Conservation (phyloP, 2,329 filamentous ascomycete genomes). For the Apiospora saccharicola region DNA sequence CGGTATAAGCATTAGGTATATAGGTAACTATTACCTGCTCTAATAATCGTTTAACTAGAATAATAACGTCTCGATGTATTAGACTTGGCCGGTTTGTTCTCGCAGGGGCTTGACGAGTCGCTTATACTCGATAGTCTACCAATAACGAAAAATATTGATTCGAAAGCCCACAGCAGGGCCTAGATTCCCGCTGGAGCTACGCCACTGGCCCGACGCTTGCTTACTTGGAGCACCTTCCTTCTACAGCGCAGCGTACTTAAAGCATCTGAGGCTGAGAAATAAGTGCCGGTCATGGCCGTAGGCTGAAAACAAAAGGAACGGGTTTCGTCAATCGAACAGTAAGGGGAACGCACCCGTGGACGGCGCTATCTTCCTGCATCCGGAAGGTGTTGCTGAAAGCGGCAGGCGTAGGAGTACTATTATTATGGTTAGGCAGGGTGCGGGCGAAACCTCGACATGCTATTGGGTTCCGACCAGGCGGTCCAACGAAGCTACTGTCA, state of each 20-base stretch:
- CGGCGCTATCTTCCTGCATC: neutral
- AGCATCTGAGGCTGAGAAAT: neutral
- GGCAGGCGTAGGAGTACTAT: conserved; percentile 11
- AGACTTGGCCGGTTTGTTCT: too few relatives aligned
- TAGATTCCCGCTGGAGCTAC: neutral
- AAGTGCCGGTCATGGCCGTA: neutral
- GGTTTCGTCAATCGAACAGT: neutral
- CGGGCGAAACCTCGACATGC: conserved; percentile 20
- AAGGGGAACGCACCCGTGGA: neutral
- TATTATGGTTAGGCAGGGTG: conserved; percentile 9
- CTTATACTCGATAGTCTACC: neutral
- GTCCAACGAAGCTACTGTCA: conserved; percentile 20
- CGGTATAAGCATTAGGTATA: too few relatives aligned
- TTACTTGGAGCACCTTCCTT: neutral
- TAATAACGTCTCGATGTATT: too few relatives aligned
- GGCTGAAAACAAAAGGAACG: neutral
- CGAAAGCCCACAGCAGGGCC: conserved; percentile 1
- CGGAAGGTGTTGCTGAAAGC: conserved; percentile 14
- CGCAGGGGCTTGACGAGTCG: neutral
- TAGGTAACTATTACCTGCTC: too few relatives aligned
- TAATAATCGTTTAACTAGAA: too few relatives aligned
- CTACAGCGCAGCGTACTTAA: neutral
- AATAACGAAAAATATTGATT: neutral
- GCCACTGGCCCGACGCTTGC: neutral
- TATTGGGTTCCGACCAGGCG: conserved; percentile 28